Percentiles rank a stretch among this genome's conserved stretches.
These are phyloP conservation scores for Venturia aucupariae DNA, from an alignment of 2,329 filamentous ascomycete genomes.

Conservation along the genomic window DNA sequence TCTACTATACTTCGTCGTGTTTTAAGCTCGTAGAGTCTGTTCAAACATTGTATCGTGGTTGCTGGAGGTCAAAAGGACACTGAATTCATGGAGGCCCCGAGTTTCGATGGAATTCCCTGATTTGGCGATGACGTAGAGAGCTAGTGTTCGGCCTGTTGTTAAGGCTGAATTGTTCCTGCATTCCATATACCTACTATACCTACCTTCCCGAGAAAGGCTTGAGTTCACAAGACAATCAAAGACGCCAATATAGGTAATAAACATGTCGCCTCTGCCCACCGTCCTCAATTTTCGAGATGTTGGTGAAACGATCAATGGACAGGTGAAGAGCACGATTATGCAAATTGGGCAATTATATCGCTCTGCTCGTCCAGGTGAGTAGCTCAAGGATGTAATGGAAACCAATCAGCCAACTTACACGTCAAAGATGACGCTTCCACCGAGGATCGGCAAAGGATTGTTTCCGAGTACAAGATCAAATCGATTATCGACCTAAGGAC, in stretches of 20 bases:
- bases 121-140: not conserved
- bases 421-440: slow-evolving; percentile 59
- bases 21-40: too few relatives aligned
- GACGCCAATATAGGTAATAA: too few relatives aligned
- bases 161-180: slow-evolving; percentile 3
- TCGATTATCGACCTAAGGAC: slow-evolving; percentile 74
- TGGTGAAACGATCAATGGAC: slow-evolving; percentile 54
- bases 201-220: too few relatives aligned
- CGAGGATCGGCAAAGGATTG: slow-evolving; percentile 52
- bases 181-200: too few relatives aligned
- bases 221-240: too few relatives aligned
- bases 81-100: too few relatives aligned
- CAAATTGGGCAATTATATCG: slow-evolving; percentile 16
- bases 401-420: slow-evolving; percentile 31
- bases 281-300: slow-evolving; percentile 72
- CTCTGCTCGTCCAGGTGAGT: slow-evolving; percentile 12
- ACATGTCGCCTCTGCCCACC: not conserved
- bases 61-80: too few relatives aligned
- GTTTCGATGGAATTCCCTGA: not conserved
- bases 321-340: slow-evolving; percentile 10
- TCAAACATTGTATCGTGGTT: too few relatives aligned
- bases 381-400: not conserved
- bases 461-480: slow-evolving; percentile 52
- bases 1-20: too few relatives aligned
- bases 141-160: not conserved